These are phyloP conservation scores for Gynochthodes officinalis DNA, from an alignment of 257 asterid species.

Conservation along the genomic window DNA sequence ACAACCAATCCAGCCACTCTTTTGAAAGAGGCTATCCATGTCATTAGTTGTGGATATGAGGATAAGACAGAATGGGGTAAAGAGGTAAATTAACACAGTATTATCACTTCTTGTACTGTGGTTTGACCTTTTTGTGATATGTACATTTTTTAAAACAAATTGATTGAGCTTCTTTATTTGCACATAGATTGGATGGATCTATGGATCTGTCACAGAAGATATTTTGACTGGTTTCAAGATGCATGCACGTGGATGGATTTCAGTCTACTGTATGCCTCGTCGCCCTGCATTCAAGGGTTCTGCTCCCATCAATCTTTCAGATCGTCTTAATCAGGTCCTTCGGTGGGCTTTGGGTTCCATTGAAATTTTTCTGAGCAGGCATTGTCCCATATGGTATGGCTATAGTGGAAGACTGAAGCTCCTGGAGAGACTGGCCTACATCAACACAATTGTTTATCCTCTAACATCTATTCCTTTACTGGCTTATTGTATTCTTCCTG, in stretches of 20 bases:
- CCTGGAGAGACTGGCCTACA: conserved; percentile 75
- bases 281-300: conserved; percentile 94
- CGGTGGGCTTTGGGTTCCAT: conserved; percentile 95
- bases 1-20: conserved; percentile 75
- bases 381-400: conserved; percentile 95
- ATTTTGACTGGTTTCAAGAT: conserved; percentile 90
- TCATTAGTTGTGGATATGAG: conserved; percentile 93
- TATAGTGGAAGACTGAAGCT: conserved; percentile 63
- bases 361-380: conserved; percentile 82
- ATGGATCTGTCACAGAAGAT: conserved; percentile 94
- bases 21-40: conserved; percentile 95
- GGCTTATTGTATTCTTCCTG: conserved; percentile 84
- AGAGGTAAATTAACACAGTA: conserved; percentile 51
- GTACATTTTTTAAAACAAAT: not conserved
- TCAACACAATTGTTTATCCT: conserved; percentile 84
- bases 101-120: not conserved
- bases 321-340: conserved; percentile 92
- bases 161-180: conserved; percentile 4
- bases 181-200: conserved; percentile 87
- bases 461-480: conserved; percentile 79
- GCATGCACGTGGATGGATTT: conserved; percentile 94
- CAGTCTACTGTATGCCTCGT: conserved; percentile 83
- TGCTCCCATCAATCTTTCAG: conserved; percentile 93
- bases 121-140: not conserved
- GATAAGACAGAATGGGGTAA: conserved; percentile 98